A percentile compares a stretch with the other conserved stretches of the same genome.
phyloP scores from a whole-genome alignment of 1,139 yeast species.

The Taiozyma sp. region DNA sequence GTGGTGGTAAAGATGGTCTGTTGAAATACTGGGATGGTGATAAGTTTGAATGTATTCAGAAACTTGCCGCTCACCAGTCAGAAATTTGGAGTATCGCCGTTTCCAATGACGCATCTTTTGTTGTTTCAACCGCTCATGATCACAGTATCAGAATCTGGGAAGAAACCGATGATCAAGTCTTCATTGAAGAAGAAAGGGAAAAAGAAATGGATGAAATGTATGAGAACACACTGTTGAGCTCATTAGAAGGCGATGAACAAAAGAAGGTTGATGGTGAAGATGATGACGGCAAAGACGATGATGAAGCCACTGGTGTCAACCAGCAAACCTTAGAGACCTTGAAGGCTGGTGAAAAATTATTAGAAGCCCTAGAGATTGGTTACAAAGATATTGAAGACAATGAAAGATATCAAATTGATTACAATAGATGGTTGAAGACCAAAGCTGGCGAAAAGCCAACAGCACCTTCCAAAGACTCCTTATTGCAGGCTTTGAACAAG shows the following conservation, averaged over 20 bases:
- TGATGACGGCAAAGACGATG: slow-evolving; percentile 42
- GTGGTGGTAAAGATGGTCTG: slow-evolving; percentile 83
- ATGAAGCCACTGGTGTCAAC: slow-evolving; percentile 60
- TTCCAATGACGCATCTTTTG: slow-evolving; percentile 63
- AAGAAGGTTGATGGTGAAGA: slow-evolving; percentile 31
- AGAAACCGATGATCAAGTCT: slow-evolving; percentile 89
- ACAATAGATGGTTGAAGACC: slow-evolving; percentile 34
- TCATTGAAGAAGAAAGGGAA: slow-evolving; percentile 93
- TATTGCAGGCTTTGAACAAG: slow-evolving; percentile 64
- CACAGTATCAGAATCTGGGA: slow-evolving; percentile 89
- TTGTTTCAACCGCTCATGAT: slow-evolving; percentile 90
- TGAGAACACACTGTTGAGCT: slow-evolving; percentile 67
- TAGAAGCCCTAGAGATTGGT: slow-evolving; percentile 91
- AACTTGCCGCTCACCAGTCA: slow-evolving; percentile 79
- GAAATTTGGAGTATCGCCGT: slow-evolving; percentile 92
- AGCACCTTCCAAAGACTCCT: slow-evolving; percentile 61
- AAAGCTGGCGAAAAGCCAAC: slow-evolving; percentile 40
- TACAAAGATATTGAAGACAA: slow-evolving; percentile 59
- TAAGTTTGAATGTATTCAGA: slow-evolving; percentile 90
- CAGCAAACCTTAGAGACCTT: slow-evolving; percentile 87
- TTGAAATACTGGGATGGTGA: slow-evolving; percentile 98
- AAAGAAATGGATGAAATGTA: slow-evolving; percentile 90
- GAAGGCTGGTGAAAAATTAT: slow-evolving; percentile 89
- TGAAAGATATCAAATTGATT: slow-evolving; percentile 39
- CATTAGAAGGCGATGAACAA: slow-evolving; percentile 56